phyloP scores from a whole-genome alignment of 768 basidiomycete species.

The Kwoniella mangroviensis region DNA sequence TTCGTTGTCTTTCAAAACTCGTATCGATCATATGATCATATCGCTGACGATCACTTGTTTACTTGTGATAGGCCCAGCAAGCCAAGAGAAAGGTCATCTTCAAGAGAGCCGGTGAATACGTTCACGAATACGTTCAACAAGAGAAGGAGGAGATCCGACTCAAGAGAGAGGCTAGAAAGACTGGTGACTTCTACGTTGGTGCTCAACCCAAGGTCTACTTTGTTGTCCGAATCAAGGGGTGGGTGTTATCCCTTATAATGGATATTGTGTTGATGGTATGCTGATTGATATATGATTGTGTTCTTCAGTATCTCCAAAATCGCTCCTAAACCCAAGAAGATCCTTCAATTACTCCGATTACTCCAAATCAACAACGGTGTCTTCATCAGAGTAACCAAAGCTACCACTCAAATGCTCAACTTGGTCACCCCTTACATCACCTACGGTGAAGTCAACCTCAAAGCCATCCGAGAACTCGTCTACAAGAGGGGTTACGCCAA shows the following conservation, averaged over 20 bases:
- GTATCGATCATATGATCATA: too few relatives aligned
- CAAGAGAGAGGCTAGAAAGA: slow-evolving; percentile 85
- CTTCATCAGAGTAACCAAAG: slow-evolving; percentile 94
- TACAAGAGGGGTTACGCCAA: slow-evolving; percentile 99
- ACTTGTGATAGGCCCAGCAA: slow-evolving; percentile 69
- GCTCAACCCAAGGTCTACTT: slow-evolving; percentile 98
- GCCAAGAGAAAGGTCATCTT: slow-evolving; percentile 96
- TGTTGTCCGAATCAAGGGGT: slow-evolving; percentile 96
- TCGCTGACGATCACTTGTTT: slow-evolving; percentile 17
- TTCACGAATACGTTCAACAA: slow-evolving; percentile 89
- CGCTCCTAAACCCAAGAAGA: slow-evolving; percentile 98
- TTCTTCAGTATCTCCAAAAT: slow-evolving; percentile 99
- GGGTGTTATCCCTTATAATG: too few relatives aligned
- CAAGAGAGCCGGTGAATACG: slow-evolving; percentile 98
- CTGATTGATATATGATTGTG: too few relatives aligned
- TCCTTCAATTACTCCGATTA: slow-evolving; percentile 95
- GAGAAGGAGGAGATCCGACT: slow-evolving; percentile 97
- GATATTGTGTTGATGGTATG: too few relatives aligned
- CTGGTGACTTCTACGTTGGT: slow-evolving; percentile 96
- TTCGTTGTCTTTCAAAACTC: too few relatives aligned
- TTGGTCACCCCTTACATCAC: slow-evolving; percentile 96
- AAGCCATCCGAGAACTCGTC: slow-evolving; percentile 93
- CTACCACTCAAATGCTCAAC: slow-evolving; percentile 97
- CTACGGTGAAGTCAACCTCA: slow-evolving; percentile 92
- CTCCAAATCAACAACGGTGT: slow-evolving; percentile 99